phyloP scores from a whole-genome alignment of 148 eudicot species.

The Nepenthes mirabilis region DNA sequence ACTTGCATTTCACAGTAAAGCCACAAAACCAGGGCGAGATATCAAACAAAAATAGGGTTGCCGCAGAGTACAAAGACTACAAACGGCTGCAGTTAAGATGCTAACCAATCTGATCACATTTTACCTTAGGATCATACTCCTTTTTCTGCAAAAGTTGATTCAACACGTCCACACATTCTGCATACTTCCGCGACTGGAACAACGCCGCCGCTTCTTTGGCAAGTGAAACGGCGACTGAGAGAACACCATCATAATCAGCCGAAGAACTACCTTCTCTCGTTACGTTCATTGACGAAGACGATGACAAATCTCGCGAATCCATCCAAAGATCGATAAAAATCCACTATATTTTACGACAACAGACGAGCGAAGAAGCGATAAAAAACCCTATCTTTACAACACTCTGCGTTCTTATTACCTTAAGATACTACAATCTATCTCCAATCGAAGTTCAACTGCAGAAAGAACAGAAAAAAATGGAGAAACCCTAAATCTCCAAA shows the following conservation, averaged over 20 bases:
- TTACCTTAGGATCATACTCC: constrained; percentile 63
- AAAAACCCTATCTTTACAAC: background rate
- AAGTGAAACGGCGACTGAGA: constrained; percentile 26
- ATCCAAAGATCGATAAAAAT: constrained; percentile 12
- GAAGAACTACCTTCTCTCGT: constrained; percentile 17
- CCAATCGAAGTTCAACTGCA: constrained; percentile 4
- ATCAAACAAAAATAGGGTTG: too few relatives aligned
- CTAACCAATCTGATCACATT: background rate
- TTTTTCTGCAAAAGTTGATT: constrained; percentile 52
- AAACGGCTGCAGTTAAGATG: constrained; percentile 1
- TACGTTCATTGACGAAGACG: constrained; percentile 13
- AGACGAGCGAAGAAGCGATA: too few relatives aligned
- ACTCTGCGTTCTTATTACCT: background rate
- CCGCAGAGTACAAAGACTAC: background rate
- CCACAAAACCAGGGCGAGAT: too few relatives aligned
- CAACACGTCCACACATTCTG: constrained; percentile 60
- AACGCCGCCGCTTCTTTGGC: constrained; percentile 59
- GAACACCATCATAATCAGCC: constrained; percentile 33
- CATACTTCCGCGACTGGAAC: constrained; percentile 59
- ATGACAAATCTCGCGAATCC: constrained; percentile 52
- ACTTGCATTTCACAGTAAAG: too few relatives aligned
- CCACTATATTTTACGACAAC: background rate
- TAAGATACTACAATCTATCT: constrained; percentile 1
- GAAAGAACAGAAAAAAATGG: background rate
- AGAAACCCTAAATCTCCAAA: constrained; percentile 17